Evolutionary conservation across 805 yeast species (phyloP), one percentile per base, ranked within the genome.

Genomic region (Lachancea thermotolerans): DNA sequence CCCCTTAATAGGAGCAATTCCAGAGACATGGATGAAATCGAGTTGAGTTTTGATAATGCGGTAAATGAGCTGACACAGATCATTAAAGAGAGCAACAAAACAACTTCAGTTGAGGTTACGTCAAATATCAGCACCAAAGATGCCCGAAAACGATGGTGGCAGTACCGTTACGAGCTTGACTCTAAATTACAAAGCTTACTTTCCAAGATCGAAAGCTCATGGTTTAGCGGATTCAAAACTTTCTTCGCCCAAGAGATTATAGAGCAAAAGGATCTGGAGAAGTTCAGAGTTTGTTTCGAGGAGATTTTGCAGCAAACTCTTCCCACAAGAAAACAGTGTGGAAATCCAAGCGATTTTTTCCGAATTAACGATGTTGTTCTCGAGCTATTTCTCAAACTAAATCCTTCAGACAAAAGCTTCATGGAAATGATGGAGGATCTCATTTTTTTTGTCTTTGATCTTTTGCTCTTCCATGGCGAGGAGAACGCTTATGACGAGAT

Each of bases 181-280:
- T 59, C 67, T 9, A 62, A 73, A 39, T 57, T 91, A 42, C 60
- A 72, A 34, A 62, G 60, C 1, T 61, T 89, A n/a, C 58, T 91
- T n/a, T 54, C 59, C 1, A 68, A 68, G 29, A 73, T 86, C 8
- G 91, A 87, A 44, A 60, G 61, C 17, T 66, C 68, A 45, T 86
- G 96, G 90, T 66, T 91, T 32, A 88, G 91, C 11, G 95, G 91
- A 0, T 85, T 88, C 52, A 66, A 66, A 42, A 81, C 89, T 0
- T 57, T 87, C 2, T 82, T 90, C 57, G 65, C 69, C 35, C 65
- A 67, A 1, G 50, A 50, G 8, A 53, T 54, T 2, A 50, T 66
- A 1, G 60, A 68, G 12, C 45, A 51, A 9, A 54, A 50, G 0
- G 53, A 53, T 7, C 51, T 70, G 11, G 45, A 44, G 2, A 43